Percentiles rank a stretch among this genome's conserved stretches.
These are phyloP conservation scores for Podosphaera aphanis DNA, from an alignment of 2,329 filamentous ascomycete species.

Conservation along the genomic window DNA sequence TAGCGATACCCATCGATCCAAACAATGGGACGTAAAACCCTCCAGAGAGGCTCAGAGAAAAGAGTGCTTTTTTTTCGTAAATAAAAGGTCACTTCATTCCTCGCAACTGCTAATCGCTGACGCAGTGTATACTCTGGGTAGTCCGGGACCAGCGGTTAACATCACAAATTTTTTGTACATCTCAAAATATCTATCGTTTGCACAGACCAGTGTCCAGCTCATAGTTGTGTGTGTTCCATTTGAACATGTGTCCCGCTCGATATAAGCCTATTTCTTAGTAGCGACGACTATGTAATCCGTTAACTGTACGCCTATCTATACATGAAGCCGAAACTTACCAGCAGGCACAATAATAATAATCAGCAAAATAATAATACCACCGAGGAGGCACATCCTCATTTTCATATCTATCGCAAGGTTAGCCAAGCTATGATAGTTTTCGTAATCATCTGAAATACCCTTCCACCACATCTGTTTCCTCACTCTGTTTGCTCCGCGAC, in stretches of 20 bases:
- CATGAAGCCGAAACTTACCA: slow-evolving; percentile 36
- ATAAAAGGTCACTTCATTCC: slow-evolving; percentile 14
- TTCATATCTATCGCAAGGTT: slow-evolving; percentile 51
- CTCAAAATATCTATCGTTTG: slow-evolving; percentile 3
- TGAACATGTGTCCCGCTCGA: neutral
- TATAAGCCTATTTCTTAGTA: slow-evolving; percentile 18
- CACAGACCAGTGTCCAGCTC: slow-evolving; percentile 4
- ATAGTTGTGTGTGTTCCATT: neutral
- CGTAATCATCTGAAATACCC: slow-evolving; percentile 3
- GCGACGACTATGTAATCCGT: slow-evolving; percentile 20
- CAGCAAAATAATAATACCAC: slow-evolving; percentile 75
- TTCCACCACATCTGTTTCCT: slow-evolving; percentile 99
- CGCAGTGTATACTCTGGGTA: slow-evolving; percentile 15
- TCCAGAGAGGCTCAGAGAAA: slow-evolving; percentile 10
- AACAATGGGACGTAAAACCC: slow-evolving; percentile 4
- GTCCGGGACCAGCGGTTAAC: slow-evolving; percentile 18
- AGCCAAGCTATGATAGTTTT: neutral
- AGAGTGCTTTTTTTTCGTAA: slow-evolving; percentile 5
- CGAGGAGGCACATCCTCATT: slow-evolving; percentile 93
- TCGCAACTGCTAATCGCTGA: slow-evolving; percentile 17
- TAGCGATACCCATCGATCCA: slow-evolving; percentile 4
- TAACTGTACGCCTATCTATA: neutral
- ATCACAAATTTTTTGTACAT: slow-evolving; percentile 14
- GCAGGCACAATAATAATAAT: slow-evolving; percentile 84
- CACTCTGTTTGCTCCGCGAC: slow-evolving; percentile 84